Evolutionary conservation across 2,329 filamentous ascomycete genomes (phyloP), one percentile per base, ranked within the genome.

Genomic region (Plenodomus tracheiphilus): DNA sequence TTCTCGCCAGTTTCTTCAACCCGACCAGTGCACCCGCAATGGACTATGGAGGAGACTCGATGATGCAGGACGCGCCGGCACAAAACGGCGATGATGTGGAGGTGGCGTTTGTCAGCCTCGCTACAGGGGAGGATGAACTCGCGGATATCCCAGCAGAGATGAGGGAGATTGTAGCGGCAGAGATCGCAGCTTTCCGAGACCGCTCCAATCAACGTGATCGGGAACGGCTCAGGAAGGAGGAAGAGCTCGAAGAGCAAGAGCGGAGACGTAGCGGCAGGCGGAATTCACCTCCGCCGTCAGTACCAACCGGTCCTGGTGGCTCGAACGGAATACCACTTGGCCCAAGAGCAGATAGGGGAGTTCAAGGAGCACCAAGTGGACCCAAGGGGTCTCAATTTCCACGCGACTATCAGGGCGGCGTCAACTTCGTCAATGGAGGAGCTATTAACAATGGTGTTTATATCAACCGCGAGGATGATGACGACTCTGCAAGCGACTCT

Each of bases 121-220:
- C 62, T 15, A 63, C 70, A 10, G 66, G 88, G 43, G 94, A 99
- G 55, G 95, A 99, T 66, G 94, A 99, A 66, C 79, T 99, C 38
- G 87, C 92, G 17, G 94, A 99, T 64, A 97, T 99, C 40, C 94
- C 94, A 0, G 87, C 90, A 1, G 94, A 97, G 69, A 95, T 96
- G 91, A 86, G 94, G 19, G 94, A 96, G 69, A 92, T 91, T 0
- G 94, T 99, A 15, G 90, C 94, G 0, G 87, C 87, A 48, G 95
- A 99, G 70, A 99, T 99, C 64, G 86, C 91, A 0, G 89, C 92
- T 0, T 99, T 99, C 77, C 83, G 94, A 57, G 94, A 99, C 59
- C 83, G 93, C 17, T 97, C 93, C 61, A 96, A 86, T 51, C 85
- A 88, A 53, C 83, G 93, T 34, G 94, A 99, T 67, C 77, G 95